Evolutionary conservation across 805 yeast species (phyloP).

Genomic region (Lipomyces yamadae): DNA sequence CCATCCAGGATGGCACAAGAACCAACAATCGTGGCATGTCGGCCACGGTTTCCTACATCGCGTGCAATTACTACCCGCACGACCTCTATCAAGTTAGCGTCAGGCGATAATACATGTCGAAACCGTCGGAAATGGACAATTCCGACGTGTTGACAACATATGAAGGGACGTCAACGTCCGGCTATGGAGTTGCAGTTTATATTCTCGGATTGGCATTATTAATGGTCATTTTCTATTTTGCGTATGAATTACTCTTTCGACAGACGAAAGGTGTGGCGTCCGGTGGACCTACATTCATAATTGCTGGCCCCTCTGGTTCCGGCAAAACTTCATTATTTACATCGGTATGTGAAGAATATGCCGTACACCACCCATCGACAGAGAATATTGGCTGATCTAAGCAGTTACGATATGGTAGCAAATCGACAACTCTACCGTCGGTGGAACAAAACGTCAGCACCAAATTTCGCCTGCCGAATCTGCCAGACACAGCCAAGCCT

Average conservation of each 20-base stretch:
- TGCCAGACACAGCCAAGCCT: slow-evolving; percentile 46
- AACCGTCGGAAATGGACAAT: neutral
- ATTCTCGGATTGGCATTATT: slow-evolving; percentile 3
- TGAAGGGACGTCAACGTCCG: neutral
- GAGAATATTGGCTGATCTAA: neutral
- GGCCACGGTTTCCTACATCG: neutral
- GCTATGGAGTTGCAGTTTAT: slow-evolving; percentile 13
- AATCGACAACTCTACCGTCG: slow-evolving; percentile 55
- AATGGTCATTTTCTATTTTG: slow-evolving; percentile 5
- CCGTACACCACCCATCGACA: neutral
- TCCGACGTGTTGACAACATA: neutral
- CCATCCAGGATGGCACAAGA: no score
- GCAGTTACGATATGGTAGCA: slow-evolving; percentile 35
- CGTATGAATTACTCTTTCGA: slow-evolving; percentile 12
- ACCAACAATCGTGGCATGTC: neutral
- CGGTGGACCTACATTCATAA: slow-evolving; percentile 58
- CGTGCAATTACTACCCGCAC: neutral
- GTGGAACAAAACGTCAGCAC: slow-evolving; percentile 54
- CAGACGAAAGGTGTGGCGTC: slow-evolving; percentile 26
- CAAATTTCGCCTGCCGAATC: slow-evolving; percentile 50
- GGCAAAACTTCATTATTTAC: slow-evolving; percentile 70
- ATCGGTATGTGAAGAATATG: slow-evolving; percentile 25
- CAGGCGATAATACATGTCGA: neutral
- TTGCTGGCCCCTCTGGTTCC: slow-evolving; percentile 65
- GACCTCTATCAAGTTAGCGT: neutral